Conservation (phyloP, 805 yeast genomes). For the Yamadazyma ubonensis region DNA sequence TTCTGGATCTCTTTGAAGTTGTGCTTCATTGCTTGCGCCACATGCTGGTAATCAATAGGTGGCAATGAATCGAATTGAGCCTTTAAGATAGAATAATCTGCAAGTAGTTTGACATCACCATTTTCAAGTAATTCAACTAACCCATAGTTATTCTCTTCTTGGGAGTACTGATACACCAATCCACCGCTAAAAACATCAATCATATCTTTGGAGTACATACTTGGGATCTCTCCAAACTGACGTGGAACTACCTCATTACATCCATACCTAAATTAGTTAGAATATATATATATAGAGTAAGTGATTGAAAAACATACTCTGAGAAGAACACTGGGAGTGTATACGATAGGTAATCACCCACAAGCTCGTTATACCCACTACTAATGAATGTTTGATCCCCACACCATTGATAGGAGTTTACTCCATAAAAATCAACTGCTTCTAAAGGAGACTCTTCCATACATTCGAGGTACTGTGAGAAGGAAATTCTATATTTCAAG, state of each 20-base stretch:
- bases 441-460: conserved; percentile 50
- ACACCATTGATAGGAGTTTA: conserved; percentile 82
- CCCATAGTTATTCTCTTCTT: conserved; percentile 79
- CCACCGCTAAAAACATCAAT: conserved; percentile 80
- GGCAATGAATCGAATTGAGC: conserved; percentile 42
- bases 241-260: conserved; percentile 84
- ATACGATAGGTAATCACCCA: conserved; percentile 65
- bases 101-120: conserved; percentile 43
- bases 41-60: conserved; percentile 21
- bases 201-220: conserved; percentile 74
- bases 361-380: conserved; percentile 67
- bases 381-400: conserved; percentile 81
- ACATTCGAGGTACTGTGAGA: conserved; percentile 81
- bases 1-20: conserved; percentile 24
- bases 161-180: conserved; percentile 74
- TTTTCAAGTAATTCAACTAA: conserved; percentile 50
- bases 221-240: conserved; percentile 68
- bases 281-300: conserved; percentile 15
- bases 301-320: conserved; percentile 49
- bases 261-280: conserved; percentile 45
- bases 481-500: conserved; percentile 66
- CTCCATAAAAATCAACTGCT: conserved; percentile 77
- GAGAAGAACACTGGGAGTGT: conserved; percentile 82
- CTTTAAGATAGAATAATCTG: conserved; percentile 45
- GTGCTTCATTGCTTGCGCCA: conserved; percentile 24